Percentiles rank a stretch among this genome's conserved stretches.
Conservation (phyloP, 2,329 filamentous ascomycete genomes). For the Ophiocordyceps unilateralis region DNA sequence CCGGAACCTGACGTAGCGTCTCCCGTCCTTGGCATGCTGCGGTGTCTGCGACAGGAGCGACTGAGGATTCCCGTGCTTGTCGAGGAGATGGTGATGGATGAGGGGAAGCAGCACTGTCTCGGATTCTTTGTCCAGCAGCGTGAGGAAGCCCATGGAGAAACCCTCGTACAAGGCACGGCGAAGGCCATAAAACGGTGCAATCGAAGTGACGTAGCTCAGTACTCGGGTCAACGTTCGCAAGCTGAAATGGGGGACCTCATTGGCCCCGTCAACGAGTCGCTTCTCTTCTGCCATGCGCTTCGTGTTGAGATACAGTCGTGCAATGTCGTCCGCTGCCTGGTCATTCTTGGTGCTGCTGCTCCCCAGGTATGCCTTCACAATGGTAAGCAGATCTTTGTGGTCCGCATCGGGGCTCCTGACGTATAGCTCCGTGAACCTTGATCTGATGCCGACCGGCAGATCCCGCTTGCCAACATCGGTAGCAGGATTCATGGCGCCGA, state of each 20-base stretch:
- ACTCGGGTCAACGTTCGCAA: conserved; percentile 84
- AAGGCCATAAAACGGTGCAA: conserved; percentile 68
- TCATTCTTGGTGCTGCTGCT: conserved; percentile 53
- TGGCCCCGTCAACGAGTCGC: conserved; percentile 72
- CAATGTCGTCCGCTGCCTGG: conserved; percentile 62
- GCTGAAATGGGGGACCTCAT: conserved; percentile 94
- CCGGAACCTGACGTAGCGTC: conserved; percentile 63
- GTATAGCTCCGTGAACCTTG: conserved; percentile 89
- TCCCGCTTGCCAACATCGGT: conserved; percentile 96
- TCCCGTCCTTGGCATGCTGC: conserved; percentile 58
- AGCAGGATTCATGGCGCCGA: conserved; percentile 97
- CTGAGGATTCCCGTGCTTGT: conserved; percentile 46
- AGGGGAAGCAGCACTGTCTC: conserved; percentile 63
- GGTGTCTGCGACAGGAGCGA: conserved; percentile 65
- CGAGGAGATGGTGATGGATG: conserved; percentile 65
- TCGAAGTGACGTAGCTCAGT: conserved; percentile 72
- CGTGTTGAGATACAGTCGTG: conserved; percentile 73
- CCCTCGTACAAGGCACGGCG: conserved; percentile 82
- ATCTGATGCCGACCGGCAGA: conserved; percentile 71
- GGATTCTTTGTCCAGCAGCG: conserved; percentile 67
- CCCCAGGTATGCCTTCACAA: conserved; percentile 78
- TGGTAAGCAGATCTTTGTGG: conserved; percentile 67
- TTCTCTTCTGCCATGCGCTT: conserved; percentile 69
- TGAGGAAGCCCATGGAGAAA: conserved; percentile 95
- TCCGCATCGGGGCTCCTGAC: conserved; percentile 81